Percentiles rank a stretch among this genome's conserved stretches.
Conservation (phyloP, 768 basidiomycete genomes). For the Leucosporidium yakuticum region DNA sequence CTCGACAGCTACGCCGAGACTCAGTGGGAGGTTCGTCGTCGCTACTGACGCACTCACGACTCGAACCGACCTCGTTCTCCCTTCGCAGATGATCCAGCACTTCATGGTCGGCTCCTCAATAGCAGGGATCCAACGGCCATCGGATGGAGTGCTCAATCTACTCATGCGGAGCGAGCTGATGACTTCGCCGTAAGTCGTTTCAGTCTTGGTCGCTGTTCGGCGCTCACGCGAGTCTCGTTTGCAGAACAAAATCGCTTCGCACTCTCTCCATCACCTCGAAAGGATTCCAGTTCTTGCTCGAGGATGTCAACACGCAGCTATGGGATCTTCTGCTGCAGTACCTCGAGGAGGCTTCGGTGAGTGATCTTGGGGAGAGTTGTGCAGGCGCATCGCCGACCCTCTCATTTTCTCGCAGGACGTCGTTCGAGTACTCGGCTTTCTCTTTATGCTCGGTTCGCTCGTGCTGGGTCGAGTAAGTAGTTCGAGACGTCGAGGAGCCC, state of each 20-base stretch:
- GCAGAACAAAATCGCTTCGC: conserved; percentile 20
- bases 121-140: conserved; percentile 64
- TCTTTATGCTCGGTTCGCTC: conserved; percentile 96
- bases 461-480: conserved; percentile 73
- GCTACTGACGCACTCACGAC: neutral
- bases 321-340: conserved; percentile 94
- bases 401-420: conserved; percentile 56
- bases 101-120: conserved; percentile 95
- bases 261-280: conserved; percentile 65
- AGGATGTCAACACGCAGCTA: conserved; percentile 86
- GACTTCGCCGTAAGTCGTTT: conserved; percentile 58
- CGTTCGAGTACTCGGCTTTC: conserved; percentile 84
- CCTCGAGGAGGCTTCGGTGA: conserved; percentile 73
- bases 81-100: conserved; percentile 77
- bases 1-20: conserved; percentile 78
- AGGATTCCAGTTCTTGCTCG: conserved; percentile 93
- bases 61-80: too few relatives aligned
- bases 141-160: conserved; percentile 74
- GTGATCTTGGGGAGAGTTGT: conserved; percentile 19
- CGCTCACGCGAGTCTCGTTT: neutral
- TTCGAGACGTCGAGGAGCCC: conserved; percentile 18
- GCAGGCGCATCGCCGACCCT: neutral
- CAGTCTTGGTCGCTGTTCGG: neutral
- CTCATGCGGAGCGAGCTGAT: conserved; percentile 81
- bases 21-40: conserved; percentile 73